These are phyloP conservation scores for Trichothecium roseum DNA, from an alignment of 2,329 filamentous ascomycete genomes.

Conservation along the genomic window DNA sequence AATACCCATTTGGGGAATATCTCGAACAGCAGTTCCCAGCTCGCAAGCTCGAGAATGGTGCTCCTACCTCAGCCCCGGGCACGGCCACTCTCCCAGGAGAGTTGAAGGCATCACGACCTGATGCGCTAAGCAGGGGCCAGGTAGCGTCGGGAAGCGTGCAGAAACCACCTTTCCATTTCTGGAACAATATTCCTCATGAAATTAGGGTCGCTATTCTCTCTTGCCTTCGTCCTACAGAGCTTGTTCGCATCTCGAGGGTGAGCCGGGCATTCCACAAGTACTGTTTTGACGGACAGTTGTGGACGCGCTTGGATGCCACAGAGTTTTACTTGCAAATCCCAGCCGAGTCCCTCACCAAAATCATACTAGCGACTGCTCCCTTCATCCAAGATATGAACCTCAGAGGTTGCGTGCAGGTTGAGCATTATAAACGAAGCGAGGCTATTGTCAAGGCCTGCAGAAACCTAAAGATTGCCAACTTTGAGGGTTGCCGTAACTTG, in stretches of 20 bases:
- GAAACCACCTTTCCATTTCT: slow-evolving; percentile 52
- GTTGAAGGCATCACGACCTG: slow-evolving; percentile 33
- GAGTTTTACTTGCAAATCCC: slow-evolving; percentile 84
- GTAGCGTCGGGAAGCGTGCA: slow-evolving; percentile 9
- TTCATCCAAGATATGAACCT: slow-evolving; percentile 89
- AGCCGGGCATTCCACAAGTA: slow-evolving; percentile 69
- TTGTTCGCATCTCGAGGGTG: slow-evolving; percentile 67
- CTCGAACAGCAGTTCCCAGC: slow-evolving; percentile 38
- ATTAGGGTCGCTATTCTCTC: slow-evolving; percentile 68
- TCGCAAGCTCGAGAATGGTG: slow-evolving; percentile 43
- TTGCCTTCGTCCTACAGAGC: slow-evolving; percentile 67
- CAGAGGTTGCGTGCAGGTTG: slow-evolving; percentile 79
- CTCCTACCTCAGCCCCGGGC: slow-evolving; percentile 23
- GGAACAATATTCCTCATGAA: slow-evolving; percentile 73
- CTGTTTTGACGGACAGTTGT: slow-evolving; percentile 92
- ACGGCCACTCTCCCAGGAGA: slow-evolving; percentile 57
- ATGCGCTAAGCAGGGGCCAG: slow-evolving; percentile 11
- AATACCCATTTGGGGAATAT: slow-evolving; percentile 28
- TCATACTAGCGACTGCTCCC: slow-evolving; percentile 75
- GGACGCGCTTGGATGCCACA: slow-evolving; percentile 74
- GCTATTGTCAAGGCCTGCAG: slow-evolving; percentile 73
- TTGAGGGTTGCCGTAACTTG: slow-evolving; percentile 85
- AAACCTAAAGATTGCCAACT: slow-evolving; percentile 77
- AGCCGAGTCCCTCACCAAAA: slow-evolving; percentile 69
- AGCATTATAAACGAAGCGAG: slow-evolving; percentile 68